A percentile compares a stretch with the other conserved stretches of the same genome.
These are phyloP conservation scores for Solanum clarkiae DNA, from an alignment of 257 asterid species.

Conservation along the genomic window DNA sequence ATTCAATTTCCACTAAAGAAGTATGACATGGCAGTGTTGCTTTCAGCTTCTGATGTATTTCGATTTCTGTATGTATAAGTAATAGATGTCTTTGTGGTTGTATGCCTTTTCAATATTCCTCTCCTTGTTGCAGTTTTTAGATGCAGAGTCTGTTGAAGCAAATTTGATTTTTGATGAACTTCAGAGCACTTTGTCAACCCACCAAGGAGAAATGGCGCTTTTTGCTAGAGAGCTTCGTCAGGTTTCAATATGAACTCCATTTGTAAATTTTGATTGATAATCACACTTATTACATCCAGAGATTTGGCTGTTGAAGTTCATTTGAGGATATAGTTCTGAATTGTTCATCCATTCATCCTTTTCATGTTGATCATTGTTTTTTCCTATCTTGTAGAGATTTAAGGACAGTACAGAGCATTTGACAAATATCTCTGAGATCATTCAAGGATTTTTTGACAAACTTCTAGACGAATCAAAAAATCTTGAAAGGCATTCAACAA, in stretches of 20 bases:
- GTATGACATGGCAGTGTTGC: constrained; percentile 20
- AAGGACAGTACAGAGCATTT: constrained; percentile 39
- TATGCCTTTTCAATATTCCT: not conserved
- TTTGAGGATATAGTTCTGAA: not conserved
- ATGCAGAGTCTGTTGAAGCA: constrained; percentile 42
- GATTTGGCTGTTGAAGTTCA: not conserved
- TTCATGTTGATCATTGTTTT: not conserved
- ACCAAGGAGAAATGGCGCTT: constrained; percentile 57
- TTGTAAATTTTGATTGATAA: not conserved
- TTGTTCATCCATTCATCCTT: not conserved
- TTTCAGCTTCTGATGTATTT: not conserved
- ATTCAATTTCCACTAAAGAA: constrained; percentile 39
- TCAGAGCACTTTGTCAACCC: constrained; percentile 41
- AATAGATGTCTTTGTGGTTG: not conserved
- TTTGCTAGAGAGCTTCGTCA: constrained; percentile 76
- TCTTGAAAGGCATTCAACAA: constrained; percentile 44
- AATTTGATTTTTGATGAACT: constrained; percentile 50
- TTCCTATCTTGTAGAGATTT: constrained; percentile 20
- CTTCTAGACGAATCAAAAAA: constrained; percentile 45
- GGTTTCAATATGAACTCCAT: constrained; percentile 23
- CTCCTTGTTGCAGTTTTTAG: constrained; percentile 37
- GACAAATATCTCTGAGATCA: constrained; percentile 40
- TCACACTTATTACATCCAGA: not conserved
- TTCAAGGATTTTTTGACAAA: constrained; percentile 37
- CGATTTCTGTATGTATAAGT: not conserved